Evolutionary conservation across 192 early-diverging fungal genomes (phyloP).

Genomic region (Coemansia sp.): DNA sequence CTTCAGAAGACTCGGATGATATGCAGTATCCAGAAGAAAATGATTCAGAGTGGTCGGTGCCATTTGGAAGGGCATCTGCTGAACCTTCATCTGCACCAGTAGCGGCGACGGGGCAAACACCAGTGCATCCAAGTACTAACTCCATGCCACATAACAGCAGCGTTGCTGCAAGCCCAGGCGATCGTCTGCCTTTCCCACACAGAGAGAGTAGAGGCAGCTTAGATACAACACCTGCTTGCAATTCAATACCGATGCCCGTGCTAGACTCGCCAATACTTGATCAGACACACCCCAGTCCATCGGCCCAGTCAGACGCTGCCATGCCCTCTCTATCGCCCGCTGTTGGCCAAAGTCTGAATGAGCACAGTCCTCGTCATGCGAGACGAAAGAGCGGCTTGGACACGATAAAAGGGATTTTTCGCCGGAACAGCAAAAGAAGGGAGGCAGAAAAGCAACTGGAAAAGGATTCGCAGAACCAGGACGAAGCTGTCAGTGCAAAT

Average conservation of each 20-base stretch:
- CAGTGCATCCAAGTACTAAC: background rate
- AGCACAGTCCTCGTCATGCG: conserved; percentile 7
- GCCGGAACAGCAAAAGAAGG: conserved; percentile 24
- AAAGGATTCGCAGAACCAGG: background rate
- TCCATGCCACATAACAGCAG: background rate
- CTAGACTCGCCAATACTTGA: background rate
- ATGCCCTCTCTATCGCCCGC: background rate
- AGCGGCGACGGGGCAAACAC: background rate
- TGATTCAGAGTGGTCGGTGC: conserved; percentile 36
- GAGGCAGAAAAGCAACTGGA: background rate
- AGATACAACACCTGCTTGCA: background rate
- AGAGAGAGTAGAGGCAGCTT: background rate
- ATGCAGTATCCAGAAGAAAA: background rate
- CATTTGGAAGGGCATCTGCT: background rate
- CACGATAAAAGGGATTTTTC: conserved; percentile 32
- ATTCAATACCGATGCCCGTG: conserved; percentile 17
- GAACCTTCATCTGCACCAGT: background rate
- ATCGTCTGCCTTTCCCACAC: background rate
- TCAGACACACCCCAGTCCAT: background rate
- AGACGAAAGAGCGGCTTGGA: conserved; percentile 37
- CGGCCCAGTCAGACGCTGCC: background rate
- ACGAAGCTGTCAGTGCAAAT: background rate
- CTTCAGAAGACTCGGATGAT: conserved; percentile 4
- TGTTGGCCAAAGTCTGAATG: background rate
- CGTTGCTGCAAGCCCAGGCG: background rate